Evolutionary conservation across 2,329 filamentous ascomycete genomes (phyloP), one percentile per base, ranked within the genome.

Genomic region (Sclerotinia minor): DNA sequence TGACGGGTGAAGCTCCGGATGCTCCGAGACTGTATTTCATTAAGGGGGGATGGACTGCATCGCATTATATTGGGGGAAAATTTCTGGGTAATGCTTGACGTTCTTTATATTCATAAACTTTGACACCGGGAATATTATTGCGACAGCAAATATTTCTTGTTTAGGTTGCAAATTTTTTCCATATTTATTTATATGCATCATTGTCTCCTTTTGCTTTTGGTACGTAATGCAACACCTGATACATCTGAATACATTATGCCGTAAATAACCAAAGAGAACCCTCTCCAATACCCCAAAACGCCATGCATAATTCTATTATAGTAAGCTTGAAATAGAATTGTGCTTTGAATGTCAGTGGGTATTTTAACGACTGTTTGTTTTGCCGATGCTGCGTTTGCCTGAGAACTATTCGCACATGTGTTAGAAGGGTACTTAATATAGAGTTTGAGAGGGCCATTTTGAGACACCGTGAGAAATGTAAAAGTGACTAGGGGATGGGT

Each of bases 361-460:
- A 58, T 67, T 67, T 83, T 84, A 92, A 79, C 89, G 87, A 73
- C 89, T 87, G 76, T 86, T 82, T 68, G 92, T 94, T 85, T 95
- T 97, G 80, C 95, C 94, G 78, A 96, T 94, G 71, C 92, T 90
- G 79, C 95, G 90, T 85, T 98, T 99, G 76, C 95, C 95, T 70
- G 91, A 85, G 78, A 92, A 88, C 91, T 94, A 64, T 57, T 59
- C 50, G 26, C 72, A 35, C 21, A 52, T 17, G 81, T 77, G 80
- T 81, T 74, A 70, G 70, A 59, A 64, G 52, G 54, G 13, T n/a
- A 17, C 67, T 26, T 55, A 6, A 26, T 17, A 26, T 38, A 6
- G 19, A 7, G 13, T 21, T 38, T 5, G 29, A 19, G 15, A 13
- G 8, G 15, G n/a, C 32, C 59, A 5, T 50, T 19, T 38, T 63